phyloP scores from a whole-genome alignment of 106 monocot genomes.

The Allium sativum region DNA sequence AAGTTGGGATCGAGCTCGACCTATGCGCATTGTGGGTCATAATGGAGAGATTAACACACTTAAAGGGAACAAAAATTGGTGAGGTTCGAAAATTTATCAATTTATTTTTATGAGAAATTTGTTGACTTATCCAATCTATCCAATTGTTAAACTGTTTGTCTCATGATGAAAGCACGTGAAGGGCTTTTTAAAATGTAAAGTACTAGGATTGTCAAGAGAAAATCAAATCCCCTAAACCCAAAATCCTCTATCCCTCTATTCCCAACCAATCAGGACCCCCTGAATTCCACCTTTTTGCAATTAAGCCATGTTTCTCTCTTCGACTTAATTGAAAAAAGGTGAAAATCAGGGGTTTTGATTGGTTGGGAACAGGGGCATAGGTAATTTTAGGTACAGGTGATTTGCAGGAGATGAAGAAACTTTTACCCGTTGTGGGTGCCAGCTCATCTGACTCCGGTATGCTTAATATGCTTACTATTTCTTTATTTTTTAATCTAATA shows the following conservation, averaged over 20 bases:
- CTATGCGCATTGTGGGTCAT: conserved; percentile 96
- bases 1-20: conserved; percentile 99
- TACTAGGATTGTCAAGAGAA: conserved; percentile 70
- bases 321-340: no score
- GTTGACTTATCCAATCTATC: no score
- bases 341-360: no score
- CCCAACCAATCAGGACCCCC: no score
- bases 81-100: not conserved
- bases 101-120: no score
- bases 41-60: conserved; percentile 99
- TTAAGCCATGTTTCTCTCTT: no score
- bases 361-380: no score
- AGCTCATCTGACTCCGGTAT: conserved; percentile 98
- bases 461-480: not conserved
- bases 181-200: conserved; percentile 86
- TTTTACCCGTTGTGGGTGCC: conserved; percentile 92
- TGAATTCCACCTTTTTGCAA: no score
- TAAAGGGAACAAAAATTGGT: conserved; percentile 93
- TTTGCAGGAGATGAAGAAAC: conserved; percentile 83
- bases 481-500: no score
- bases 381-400: no score
- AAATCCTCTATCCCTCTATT: no score
- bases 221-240: no score
- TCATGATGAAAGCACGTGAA: conserved; percentile 98
- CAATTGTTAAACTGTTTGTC: not conserved